Evolutionary conservation across 176 grass and related monocot genomes (phyloP), one percentile per base, ranked within the genome.

Genomic region (Cenchrus fungigraminus): DNA sequence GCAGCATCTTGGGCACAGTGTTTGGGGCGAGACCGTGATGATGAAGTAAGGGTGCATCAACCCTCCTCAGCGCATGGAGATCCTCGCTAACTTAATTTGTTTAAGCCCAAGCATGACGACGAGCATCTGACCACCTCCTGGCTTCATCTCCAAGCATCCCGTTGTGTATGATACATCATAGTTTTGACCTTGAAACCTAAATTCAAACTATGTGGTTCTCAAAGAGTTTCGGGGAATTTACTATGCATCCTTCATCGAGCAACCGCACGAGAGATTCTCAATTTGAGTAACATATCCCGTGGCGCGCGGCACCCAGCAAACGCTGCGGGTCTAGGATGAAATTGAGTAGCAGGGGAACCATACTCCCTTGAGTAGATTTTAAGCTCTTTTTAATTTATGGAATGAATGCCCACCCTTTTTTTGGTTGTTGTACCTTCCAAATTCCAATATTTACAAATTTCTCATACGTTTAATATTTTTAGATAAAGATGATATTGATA

Each of bases 121-220:
- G 47, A 58, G 13, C 52, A 57, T 56, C 15, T 42, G 12, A 20
- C 50, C 14, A 40, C 51, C 17, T 12, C 13, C 2, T 76, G 3
- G 17, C 53, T 76, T 76, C 73, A 13, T 76, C 73, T 76, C 53
- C 53, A 76, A 76, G 73, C 73, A 76, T 43, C 22, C 32, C 71
- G 50, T 28, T 5, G 16, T 52, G 70, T 20, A 58, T 60, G 22
- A 60, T 22, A 71, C 45, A 12, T 2, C 9, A 22, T 71, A 2
- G 56, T 58, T 22, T 49, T 71, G 68, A 25, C 68, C 20, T 71
- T 49, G 45, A 68, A 70, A 19, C 42, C 68, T 45, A 17, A 70
- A 32, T 70, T 70, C 17, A 45, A 69, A 69, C 17, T n/a, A 11
- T 55, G 53, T 55, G 14, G 6, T 32, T 32, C 31, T 32, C 31